A percentile compares a stretch with the other conserved stretches of the same genome.
Conservation (phyloP, 352 stramenopile species). For the Globisporangium paddicum region DNA sequence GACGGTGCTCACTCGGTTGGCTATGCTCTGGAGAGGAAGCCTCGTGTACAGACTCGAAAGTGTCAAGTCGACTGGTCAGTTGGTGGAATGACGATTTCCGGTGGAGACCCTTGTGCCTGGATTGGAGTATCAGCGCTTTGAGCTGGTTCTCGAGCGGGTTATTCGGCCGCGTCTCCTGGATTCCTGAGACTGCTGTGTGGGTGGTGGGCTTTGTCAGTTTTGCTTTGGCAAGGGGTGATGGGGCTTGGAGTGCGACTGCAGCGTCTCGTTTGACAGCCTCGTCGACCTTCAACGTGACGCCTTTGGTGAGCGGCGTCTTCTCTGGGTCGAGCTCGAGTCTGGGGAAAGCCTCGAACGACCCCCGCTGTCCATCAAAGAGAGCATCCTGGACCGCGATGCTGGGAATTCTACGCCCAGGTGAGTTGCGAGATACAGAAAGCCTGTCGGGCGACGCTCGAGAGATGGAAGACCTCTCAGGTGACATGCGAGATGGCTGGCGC, state of each 20-base stretch:
- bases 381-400: slow-evolving; percentile 7
- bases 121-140: slow-evolving; percentile 3
- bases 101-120: not conserved
- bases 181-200: not conserved
- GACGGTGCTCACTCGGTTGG: not conserved
- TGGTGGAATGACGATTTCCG: not conserved
- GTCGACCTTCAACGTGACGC: slow-evolving; percentile 33
- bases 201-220: not conserved
- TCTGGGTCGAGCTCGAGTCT: slow-evolving; percentile 36
- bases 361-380: slow-evolving; percentile 30
- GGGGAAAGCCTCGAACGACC: slow-evolving; percentile 37
- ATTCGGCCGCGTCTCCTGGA: slow-evolving; percentile 12
- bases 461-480: not conserved
- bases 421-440: not conserved
- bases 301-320: slow-evolving; percentile 37
- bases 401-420: not conserved
- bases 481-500: not conserved
- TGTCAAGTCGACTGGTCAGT: not conserved
- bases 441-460: slow-evolving; percentile 5
- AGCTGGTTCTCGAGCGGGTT: slow-evolving; percentile 16
- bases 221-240: not conserved
- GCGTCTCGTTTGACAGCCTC: slow-evolving; percentile 5
- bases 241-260: not conserved
- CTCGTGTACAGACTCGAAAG: not conserved
- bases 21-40: not conserved